Evolutionary conservation across 2,329 filamentous ascomycete species (phyloP), one percentile per base, ranked within the genome.

Genomic region (Colletotrichum magnum): DNA sequence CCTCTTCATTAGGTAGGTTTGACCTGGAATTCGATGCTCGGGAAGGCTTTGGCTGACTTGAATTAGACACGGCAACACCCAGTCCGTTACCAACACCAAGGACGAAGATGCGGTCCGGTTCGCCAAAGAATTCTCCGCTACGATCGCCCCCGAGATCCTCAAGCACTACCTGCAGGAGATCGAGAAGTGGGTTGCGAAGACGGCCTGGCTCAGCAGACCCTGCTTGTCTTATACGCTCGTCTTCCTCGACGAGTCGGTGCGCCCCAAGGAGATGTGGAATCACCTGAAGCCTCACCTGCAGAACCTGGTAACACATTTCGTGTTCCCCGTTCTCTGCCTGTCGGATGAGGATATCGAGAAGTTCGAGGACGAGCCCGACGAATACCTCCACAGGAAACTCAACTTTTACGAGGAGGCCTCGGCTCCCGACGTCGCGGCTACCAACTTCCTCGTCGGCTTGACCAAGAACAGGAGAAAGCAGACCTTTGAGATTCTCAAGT

Each of bases 351-450:
- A 99, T 75, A 88, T 98, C 58, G 94, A 97, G 79, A 90, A 97
- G 74, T 99, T 99, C 77, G 90, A 97, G 77, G 92, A 95, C 13
- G 94, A 99, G 77, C 96, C 96, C 5, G 93, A 96, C 71, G 96
- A 99, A 81, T 99, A 98, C 78, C 89, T 99, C 48, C 96, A 99
- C 84, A 91, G 96, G 65, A 98, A 98, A 80, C 87, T 99, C 69
- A 99, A 98, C 81, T 98, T 95, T 78, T 99, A 97, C 79, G 96
- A 99, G 81, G 96, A 99, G 77, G 93, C 97, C 5, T 97, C 95
- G 0, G 92, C 96, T 16, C 96, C 96, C 6, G 96, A 98, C 79
- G 93, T 98, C 66, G 94, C 96, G 3, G 96, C 96, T 4, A 98
- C 95, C 16, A 98, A 98, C 81, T 98, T 99, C 86, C 85, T 99